Evolutionary conservation across 306 rosid genomes (phyloP).

Genomic region (Lathyrus tuberosus): DNA sequence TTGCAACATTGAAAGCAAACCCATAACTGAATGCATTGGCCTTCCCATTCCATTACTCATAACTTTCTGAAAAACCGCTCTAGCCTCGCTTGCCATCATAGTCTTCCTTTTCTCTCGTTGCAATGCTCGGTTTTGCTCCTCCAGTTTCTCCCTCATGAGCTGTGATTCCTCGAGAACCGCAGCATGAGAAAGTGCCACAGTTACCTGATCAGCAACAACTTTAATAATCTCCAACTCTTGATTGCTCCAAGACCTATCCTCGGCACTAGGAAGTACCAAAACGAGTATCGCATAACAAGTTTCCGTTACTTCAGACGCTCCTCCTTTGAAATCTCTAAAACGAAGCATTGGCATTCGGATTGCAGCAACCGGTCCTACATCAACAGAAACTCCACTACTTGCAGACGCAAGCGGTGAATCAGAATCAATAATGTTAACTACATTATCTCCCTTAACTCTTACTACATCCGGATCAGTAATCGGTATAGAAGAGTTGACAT

Average conservation of each 20-base stretch:
- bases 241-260: slow-evolving; percentile 65
- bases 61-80: slow-evolving; percentile 72
- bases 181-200: slow-evolving; percentile 93
- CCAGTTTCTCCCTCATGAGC: slow-evolving; percentile 82
- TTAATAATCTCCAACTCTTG: slow-evolving; percentile 80
- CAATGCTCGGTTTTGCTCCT: slow-evolving; percentile 77
- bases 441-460: slow-evolving; percentile 57
- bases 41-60: slow-evolving; percentile 91
- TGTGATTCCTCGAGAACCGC: slow-evolving; percentile 89
- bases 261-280: slow-evolving; percentile 72
- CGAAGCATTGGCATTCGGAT: slow-evolving; percentile 96
- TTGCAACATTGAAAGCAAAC: slow-evolving; percentile 79
- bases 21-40: slow-evolving; percentile 87
- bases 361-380: slow-evolving; percentile 80
- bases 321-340: slow-evolving; percentile 76
- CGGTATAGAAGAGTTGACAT: slow-evolving; percentile 49
- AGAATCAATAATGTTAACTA: slow-evolving; percentile 49
- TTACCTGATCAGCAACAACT: slow-evolving; percentile 94
- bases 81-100: slow-evolving; percentile 63
- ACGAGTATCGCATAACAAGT: slow-evolving; percentile 75
- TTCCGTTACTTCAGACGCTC: slow-evolving; percentile 68
- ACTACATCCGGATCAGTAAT: slow-evolving; percentile 62
- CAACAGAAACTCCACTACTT: slow-evolving; percentile 56
- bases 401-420: slow-evolving; percentile 66
- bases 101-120: slow-evolving; percentile 72